These are phyloP conservation scores for Auricularia cornea DNA, from an alignment of 768 basidiomycete genomes.

Conservation along the genomic window DNA sequence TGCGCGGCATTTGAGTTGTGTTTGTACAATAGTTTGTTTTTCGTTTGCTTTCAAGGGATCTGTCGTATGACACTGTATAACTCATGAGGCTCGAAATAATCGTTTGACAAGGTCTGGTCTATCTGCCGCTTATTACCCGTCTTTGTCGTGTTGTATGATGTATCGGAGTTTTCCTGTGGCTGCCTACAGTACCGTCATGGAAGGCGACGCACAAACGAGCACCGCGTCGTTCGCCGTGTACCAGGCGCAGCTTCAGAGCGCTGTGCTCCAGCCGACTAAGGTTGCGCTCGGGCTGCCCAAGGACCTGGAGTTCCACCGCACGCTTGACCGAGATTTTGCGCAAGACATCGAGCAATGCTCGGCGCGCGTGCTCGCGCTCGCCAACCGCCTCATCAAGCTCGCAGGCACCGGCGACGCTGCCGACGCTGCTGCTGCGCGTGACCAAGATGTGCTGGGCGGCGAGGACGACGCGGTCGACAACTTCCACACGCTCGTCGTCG, in stretches of 20 bases:
- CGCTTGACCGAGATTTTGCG: slow-evolving; percentile 66
- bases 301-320: slow-evolving; percentile 85
- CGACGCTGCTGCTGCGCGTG: slow-evolving; percentile 47
- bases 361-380: slow-evolving; percentile 52
- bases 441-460: slow-evolving; percentile 61
- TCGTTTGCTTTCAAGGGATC: background rate
- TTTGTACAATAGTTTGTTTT: background rate
- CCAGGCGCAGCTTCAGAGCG: slow-evolving; percentile 48
- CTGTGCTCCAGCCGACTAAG: slow-evolving; percentile 56
- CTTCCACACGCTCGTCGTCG: slow-evolving; percentile 71
- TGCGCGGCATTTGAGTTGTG: slow-evolving; percentile 47
- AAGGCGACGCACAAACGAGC: background rate
- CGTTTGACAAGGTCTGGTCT: too few relatives aligned
- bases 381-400: slow-evolving; percentile 48
- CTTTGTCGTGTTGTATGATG: too few relatives aligned
- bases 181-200: background rate
- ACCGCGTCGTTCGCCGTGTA: slow-evolving; percentile 38
- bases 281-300: slow-evolving; percentile 52
- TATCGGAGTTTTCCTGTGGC: too few relatives aligned
- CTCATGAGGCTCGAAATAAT: too few relatives aligned
- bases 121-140: too few relatives aligned
- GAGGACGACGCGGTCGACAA: slow-evolving; percentile 73
- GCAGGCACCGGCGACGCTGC: slow-evolving; percentile 63
- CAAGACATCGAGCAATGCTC: slow-evolving; percentile 64
- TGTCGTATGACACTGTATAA: background rate